Percentiles rank a stretch among this genome's conserved stretches.
Evolutionary conservation across 768 basidiomycete species (phyloP).

Genomic region (Hypholoma fasciculare): DNA sequence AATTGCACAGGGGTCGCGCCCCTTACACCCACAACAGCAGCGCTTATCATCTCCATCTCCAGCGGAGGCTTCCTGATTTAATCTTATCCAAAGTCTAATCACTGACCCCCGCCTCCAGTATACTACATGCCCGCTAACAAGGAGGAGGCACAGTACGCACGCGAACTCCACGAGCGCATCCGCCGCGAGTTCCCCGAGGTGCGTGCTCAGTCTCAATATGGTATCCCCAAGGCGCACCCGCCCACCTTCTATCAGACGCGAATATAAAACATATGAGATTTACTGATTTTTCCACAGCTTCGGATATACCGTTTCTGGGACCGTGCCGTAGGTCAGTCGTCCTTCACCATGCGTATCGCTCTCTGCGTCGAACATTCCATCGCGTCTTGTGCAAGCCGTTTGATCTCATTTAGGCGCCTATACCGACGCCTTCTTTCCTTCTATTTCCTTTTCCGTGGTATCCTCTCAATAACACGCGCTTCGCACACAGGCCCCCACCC

Average conservation of each 20-base stretch:
- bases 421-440: not conserved
- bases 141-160: constrained; percentile 47
- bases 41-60: not conserved
- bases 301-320: constrained; percentile 66
- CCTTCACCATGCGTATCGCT: not conserved
- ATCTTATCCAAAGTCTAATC: not conserved
- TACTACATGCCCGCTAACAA: constrained; percentile 57
- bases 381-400: too few relatives aligned
- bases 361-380: not conserved
- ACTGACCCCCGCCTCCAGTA: constrained; percentile 34
- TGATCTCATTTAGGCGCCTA: not conserved
- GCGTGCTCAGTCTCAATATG: constrained; percentile 3
- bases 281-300: constrained; percentile 36
- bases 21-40: not conserved
- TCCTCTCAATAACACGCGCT: not conserved
- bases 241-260: too few relatives aligned
- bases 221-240: not conserved
- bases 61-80: not conserved
- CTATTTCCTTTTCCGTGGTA: not conserved
- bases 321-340: constrained; percentile 53
- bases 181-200: constrained; percentile 72
- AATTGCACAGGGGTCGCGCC: not conserved
- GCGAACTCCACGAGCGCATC: constrained; percentile 57
- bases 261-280: not conserved
- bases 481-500: constrained; percentile 59